Evolutionary conservation across 2,329 filamentous ascomycete species (phyloP), one percentile per base, ranked within the genome.

Genomic region (Xylaria sp.): DNA sequence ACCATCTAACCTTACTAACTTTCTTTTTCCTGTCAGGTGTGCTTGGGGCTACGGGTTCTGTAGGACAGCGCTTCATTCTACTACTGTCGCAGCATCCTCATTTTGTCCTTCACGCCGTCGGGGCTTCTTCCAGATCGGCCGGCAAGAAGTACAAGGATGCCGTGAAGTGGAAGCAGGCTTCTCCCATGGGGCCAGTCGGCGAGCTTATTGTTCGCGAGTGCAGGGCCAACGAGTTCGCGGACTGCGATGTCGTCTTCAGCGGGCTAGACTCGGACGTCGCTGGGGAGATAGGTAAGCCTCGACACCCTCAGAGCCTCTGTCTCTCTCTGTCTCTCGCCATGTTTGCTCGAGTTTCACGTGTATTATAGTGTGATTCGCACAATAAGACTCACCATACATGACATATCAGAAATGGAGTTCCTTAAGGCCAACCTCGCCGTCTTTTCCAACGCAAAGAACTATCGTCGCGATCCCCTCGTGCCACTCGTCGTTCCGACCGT

Each of bases 391-490:
- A 66, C 3, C 1, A 31, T 5, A 23, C 6, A 6, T 55, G 55
- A 3, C 13, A 20, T 9, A 49, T 20, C 76, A 94, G 94, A 98
- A 82, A 93, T 93, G 88, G 92, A 92, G 75, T 98, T 98, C 81
- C 87, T 97, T 78, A 92, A 91, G 79, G 91, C 94, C 70, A 91
- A 97, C 78, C 89, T 98, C 61, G 90, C 93, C 77, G 92, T 98
- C 80, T 98, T 99, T 85, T 97, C 94, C 77, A 99, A 98, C 82
- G 94, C 96, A 61, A 98, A 98, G 83, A 98, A 98, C 88, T 94
- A 97, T 87, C 92, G 96, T 76, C 91, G 91, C 79, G 91, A 97
- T 80, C 94, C 94, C 23, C 86, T 95, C 58, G 94, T 98, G 1
- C 96, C 96, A 12, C 90, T 98, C 78, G 92, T 98, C 72, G 94